Percentiles rank a stretch among this genome's conserved stretches.
These are phyloP conservation scores for Tolypocladium capitatum DNA, from an alignment of 2,329 filamentous ascomycete genomes.

Conservation along the genomic window DNA sequence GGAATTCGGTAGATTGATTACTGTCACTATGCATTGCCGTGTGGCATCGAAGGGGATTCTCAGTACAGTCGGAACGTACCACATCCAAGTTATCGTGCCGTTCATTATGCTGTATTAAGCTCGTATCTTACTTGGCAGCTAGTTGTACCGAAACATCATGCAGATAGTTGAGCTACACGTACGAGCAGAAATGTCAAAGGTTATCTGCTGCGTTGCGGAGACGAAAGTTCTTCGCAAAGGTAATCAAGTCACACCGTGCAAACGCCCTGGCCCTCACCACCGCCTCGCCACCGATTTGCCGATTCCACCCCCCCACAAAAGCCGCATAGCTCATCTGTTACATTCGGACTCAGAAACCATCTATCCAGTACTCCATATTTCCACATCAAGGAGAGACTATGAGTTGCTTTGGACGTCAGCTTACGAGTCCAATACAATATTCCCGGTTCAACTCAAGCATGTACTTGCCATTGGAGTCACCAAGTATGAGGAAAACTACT, in stretches of 20 bases:
- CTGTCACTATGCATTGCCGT: slow-evolving; percentile 40
- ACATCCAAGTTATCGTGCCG: slow-evolving; percentile 16
- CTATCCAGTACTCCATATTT: slow-evolving; percentile 37
- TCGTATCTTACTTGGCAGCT: not conserved
- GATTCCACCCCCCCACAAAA: no score
- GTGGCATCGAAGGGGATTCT: slow-evolving; percentile 39
- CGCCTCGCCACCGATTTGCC: no score
- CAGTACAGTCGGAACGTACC: no score
- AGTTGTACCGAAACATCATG: slow-evolving; percentile 16
- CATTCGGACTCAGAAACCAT: slow-evolving; percentile 32
- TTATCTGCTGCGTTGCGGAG: slow-evolving; percentile 25
- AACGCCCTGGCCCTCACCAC: no score
- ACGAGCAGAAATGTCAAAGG: slow-evolving; percentile 22
- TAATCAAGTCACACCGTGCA: slow-evolving; percentile 39
- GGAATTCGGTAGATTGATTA: slow-evolving; percentile 24
- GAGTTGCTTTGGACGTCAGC: slow-evolving; percentile 33
- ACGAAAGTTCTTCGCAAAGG: slow-evolving; percentile 38
- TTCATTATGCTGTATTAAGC: not conserved
- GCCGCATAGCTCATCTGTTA: slow-evolving; percentile 38
- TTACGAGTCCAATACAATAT: slow-evolving; percentile 21
- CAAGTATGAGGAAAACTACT: slow-evolving; percentile 35
- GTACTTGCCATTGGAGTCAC: slow-evolving; percentile 43
- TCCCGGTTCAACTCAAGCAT: slow-evolving; percentile 44
- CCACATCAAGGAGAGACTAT: slow-evolving; percentile 33
- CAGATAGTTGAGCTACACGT: slow-evolving; percentile 27